Percentiles rank a stretch among this genome's conserved stretches.
phyloP scores from a whole-genome alignment of 1,284 basidiomycete genomes.

The Anthracocystis setariae region DNA sequence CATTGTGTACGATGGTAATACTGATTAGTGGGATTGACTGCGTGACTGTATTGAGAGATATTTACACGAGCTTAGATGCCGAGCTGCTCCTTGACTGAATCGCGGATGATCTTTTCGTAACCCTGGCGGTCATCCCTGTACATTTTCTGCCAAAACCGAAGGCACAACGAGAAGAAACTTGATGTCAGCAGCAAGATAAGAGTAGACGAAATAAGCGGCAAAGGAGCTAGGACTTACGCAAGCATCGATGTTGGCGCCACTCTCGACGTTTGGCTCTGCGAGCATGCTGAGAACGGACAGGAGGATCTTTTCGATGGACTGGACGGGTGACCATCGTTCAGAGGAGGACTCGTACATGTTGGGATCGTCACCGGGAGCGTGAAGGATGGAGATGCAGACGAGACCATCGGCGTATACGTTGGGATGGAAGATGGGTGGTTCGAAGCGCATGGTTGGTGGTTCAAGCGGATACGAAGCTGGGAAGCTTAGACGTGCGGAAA shows the following conservation, averaged over 20 bases:
- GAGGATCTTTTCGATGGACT: constrained; percentile 91
- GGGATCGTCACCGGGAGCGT: constrained; percentile 91
- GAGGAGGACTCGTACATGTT: constrained; percentile 83
- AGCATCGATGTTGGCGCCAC: constrained; percentile 92
- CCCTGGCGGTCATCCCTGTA: constrained; percentile 63
- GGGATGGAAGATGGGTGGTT: constrained; percentile 95
- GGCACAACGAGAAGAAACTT: not conserved
- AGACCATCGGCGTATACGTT: constrained; percentile 95
- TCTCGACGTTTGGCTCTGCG: constrained; percentile 99
- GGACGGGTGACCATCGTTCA: constrained; percentile 97
- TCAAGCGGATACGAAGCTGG: constrained; percentile 67
- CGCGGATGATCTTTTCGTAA: constrained; percentile 64
- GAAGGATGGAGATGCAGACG: constrained; percentile 98
- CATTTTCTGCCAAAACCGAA: constrained; percentile 55
- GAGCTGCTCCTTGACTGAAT: constrained; percentile 62
- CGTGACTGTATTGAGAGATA: not conserved
- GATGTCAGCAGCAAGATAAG: not conserved
- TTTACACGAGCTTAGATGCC: constrained; percentile 47
- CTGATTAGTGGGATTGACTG: constrained; percentile 4
- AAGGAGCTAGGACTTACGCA: constrained; percentile 63
- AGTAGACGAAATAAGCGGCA: not conserved
- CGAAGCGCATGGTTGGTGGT: constrained; percentile 82
- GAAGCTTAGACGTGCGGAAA: constrained; percentile 89
- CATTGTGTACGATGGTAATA: not conserved
- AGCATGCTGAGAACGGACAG: constrained; percentile 97